These are phyloP conservation scores for Nymphaea thermarum DNA, from an alignment of 164 flowering plant species.

Conservation along the genomic window DNA sequence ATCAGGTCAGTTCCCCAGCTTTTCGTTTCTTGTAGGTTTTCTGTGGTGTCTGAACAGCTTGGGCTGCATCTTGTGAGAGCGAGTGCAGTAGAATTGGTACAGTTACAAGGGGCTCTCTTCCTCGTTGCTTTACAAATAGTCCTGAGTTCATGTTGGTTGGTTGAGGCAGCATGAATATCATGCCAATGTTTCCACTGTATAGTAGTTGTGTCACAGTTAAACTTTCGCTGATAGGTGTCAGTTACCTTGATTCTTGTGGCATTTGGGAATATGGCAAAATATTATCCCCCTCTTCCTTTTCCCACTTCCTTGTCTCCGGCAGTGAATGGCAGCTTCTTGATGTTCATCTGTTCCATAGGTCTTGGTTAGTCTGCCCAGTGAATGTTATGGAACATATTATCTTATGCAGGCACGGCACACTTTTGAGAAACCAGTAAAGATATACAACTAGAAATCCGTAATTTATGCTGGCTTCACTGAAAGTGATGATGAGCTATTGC, in stretches of 20 bases:
- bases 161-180: background rate
- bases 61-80: background rate
- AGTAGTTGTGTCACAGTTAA: background rate
- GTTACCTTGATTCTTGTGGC: background rate
- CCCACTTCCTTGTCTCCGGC: background rate
- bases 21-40: background rate
- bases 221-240: background rate
- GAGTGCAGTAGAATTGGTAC: background rate
- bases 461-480: background rate
- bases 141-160: background rate
- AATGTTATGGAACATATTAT: background rate
- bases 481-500: background rate
- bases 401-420: conserved; percentile 34
- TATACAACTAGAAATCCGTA: conserved; percentile 30
- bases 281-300: too few relatives aligned
- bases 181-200: background rate
- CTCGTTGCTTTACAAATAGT: background rate
- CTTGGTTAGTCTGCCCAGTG: background rate
- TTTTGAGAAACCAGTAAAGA: conserved; percentile 46
- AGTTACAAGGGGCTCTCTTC: background rate
- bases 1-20: conserved; percentile 32
- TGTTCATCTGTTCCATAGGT: background rate
- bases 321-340: background rate
- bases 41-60: background rate
- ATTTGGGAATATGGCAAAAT: background rate